Conservation (phyloP, 805 yeast genomes). For the Candida golubevii region DNA sequence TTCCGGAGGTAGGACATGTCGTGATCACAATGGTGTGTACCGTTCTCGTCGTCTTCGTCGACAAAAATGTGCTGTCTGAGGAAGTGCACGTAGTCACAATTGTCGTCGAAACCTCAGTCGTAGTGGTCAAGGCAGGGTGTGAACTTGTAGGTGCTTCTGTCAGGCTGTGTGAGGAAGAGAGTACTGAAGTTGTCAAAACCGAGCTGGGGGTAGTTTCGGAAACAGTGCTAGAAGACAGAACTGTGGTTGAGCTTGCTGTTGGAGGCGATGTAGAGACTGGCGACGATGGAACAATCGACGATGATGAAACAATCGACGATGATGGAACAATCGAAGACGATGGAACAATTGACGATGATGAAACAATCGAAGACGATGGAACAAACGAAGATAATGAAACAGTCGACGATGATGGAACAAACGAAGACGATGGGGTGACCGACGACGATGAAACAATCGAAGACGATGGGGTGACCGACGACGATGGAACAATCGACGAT, state of each 20-base stretch:
- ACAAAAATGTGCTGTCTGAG: not conserved
- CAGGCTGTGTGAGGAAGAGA: not conserved
- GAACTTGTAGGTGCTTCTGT: not conserved
- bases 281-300: not conserved
- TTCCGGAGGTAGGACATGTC: conserved; percentile 7
- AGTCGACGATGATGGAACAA: not conserved
- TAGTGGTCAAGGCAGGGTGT: not conserved
- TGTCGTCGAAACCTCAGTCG: conserved; percentile 1
- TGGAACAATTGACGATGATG: not conserved
- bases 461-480: not conserved
- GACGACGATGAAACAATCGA: not conserved
- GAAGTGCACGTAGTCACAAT: conserved; percentile 5
- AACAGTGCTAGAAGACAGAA: not conserved
- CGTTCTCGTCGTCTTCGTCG: not conserved
- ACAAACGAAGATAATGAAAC: not conserved
- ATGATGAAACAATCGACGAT: not conserved
- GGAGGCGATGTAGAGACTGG: not conserved
- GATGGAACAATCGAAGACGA: not conserved
- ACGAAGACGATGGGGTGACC: not conserved
- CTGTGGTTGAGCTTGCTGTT: not conserved
- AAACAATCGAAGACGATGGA: not conserved
- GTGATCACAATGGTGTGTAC: conserved; percentile 5
- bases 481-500: not conserved
- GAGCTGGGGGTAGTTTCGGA: not conserved
- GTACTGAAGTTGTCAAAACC: not conserved